Evolutionary conservation across 2,329 filamentous ascomycete genomes (phyloP), one percentile per base, ranked within the genome.

Genomic region (Claviceps sp.): DNA sequence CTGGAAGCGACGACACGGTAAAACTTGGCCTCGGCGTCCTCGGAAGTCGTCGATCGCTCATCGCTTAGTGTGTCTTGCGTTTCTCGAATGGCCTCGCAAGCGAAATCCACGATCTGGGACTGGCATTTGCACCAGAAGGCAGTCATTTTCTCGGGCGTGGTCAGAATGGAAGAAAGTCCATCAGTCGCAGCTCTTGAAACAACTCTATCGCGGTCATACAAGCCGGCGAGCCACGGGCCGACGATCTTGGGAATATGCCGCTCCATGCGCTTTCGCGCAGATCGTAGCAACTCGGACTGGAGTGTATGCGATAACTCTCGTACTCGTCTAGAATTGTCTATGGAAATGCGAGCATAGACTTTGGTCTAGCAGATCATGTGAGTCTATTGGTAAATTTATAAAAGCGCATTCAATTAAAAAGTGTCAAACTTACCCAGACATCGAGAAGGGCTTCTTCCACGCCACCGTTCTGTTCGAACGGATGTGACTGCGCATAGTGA

Each of bases 1-100:
- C 76, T 76, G 7, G 72, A 73, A 10, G 72, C 73, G 2, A 81
- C 61, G 4, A 96, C 89, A 47, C 93, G 79, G 55, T 82, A 80
- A 68, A 94, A 93, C 60, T 95, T 96, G 17, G 85, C 80, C 58
- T 89, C 80, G 4, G 89, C 83, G 64, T 98, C 93, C 58, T 97
- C 91, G 8, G 79, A 70, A 54, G 81, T 93, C 3, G 89, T 87
- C 1, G 82, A 88, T 24, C 91, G 79, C 68, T 94, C 87, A 64
- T 98, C 93, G 63, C 90, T 97, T 39, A 98, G 72, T 0, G 88
- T 94, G 39, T 84, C 77, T 2, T 84, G 68, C 0, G 85, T 91
- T 67, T 98, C 93, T 51, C 84, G 80, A 43, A 93, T 78, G 5
- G 89, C 88, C 61, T 88, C 82, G 52, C 78, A 80, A 53, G 89